A percentile compares a stretch with the other conserved stretches of the same genome.
These are phyloP conservation scores for Talaromyces ruber DNA, from an alignment of 495 filamentous ascomycete genomes.

Conservation along the genomic window DNA sequence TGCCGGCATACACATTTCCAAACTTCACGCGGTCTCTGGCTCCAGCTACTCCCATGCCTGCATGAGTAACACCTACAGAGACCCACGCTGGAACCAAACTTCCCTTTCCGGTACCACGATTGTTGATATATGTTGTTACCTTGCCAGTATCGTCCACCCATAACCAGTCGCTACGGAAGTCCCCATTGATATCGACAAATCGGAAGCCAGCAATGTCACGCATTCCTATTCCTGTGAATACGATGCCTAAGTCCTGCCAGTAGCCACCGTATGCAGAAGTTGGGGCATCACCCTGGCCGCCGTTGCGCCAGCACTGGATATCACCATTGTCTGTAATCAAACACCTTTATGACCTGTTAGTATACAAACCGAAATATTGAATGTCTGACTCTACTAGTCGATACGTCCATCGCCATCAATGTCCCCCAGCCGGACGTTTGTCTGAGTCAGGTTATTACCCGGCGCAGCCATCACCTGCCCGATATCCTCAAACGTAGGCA, in stretches of 20 bases:
- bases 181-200: neutral
- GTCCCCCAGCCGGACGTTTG: constrained; percentile 11
- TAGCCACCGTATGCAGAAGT: neutral
- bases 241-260: neutral
- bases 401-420: constrained; percentile 21
- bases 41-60: neutral
- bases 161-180: constrained; percentile 13
- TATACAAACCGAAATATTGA: neutral
- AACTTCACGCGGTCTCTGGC: constrained; percentile 7
- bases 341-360: neutral
- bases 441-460: constrained; percentile 1
- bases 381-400: constrained; percentile 9
- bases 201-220: neutral
- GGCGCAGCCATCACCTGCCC: neutral
- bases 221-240: neutral
- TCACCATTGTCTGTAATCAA: neutral
- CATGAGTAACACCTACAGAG: neutral
- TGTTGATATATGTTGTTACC: constrained; percentile 16
- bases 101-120: constrained; percentile 11
- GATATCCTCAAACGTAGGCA: constrained; percentile 1
- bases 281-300: neutral
- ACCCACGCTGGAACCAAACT: neutral
- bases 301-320: neutral
- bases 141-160: constrained; percentile 17
- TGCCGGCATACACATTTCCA: constrained; percentile 3